Evolutionary conservation across 108 stramenopile genomes (phyloP).

Genomic region (Nitzschia sp.): DNA sequence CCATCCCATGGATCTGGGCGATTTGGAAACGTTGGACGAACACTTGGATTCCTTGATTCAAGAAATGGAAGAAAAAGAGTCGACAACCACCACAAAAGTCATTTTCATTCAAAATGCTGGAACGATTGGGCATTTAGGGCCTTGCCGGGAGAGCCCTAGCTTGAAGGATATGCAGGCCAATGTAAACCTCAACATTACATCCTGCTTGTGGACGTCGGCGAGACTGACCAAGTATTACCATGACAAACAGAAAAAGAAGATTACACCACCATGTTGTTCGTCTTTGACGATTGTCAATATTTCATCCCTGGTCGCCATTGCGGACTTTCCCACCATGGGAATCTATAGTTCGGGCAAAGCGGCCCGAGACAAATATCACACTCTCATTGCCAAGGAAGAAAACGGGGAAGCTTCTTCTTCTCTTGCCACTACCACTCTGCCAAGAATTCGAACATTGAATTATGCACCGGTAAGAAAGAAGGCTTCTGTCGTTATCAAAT

Average conservation of each 20-base stretch:
- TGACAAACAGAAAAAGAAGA: not conserved
- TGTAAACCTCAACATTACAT: slow-evolving; percentile 77
- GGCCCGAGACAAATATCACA: slow-evolving; percentile 76
- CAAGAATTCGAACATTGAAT: slow-evolving; percentile 57
- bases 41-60: slow-evolving; percentile 43
- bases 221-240: slow-evolving; percentile 38
- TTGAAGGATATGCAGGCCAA: slow-evolving; percentile 45
- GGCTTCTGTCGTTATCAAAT: not conserved
- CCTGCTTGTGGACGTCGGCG: slow-evolving; percentile 56
- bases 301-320: slow-evolving; percentile 70
- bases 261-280: too few species aligned
- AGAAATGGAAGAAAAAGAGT: not conserved
- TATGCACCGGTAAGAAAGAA: slow-evolving; percentile 57
- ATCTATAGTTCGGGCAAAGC: slow-evolving; percentile 78
- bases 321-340: slow-evolving; percentile 70
- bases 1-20: slow-evolving; percentile 59
- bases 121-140: slow-evolving; percentile 64
- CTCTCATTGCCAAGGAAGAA: slow-evolving; percentile 60
- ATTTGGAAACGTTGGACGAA: slow-evolving; percentile 51
- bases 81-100: slow-evolving; percentile 32
- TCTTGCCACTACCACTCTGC: not conserved
- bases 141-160: slow-evolving; percentile 29
- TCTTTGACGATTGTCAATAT: slow-evolving; percentile 56
- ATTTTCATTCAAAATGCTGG: slow-evolving; percentile 80
- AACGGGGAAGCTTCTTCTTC: not conserved